phyloP scores from a whole-genome alignment of 768 basidiomycete genomes.

The Clitopilus hobsonii region DNA sequence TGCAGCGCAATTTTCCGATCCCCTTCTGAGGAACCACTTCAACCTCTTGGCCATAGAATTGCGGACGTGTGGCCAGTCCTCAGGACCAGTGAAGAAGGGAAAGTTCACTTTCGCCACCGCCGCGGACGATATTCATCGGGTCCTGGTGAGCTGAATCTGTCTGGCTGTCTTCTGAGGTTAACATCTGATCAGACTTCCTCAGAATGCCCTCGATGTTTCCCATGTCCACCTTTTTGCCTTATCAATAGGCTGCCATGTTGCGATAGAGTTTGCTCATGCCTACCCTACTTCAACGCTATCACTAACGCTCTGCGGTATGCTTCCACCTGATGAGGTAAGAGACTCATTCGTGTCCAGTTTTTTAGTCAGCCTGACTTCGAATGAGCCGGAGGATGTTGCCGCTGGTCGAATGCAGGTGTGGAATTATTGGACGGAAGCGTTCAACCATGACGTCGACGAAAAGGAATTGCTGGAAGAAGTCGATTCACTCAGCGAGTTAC shows the following conservation, averaged over 20 bases:
- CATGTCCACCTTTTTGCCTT: conserved; percentile 22
- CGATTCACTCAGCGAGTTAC: conserved; percentile 4
- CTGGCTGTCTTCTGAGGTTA: too few species aligned
- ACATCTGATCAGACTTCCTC: neutral
- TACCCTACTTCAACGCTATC: conserved; percentile 18
- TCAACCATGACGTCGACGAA: conserved; percentile 13
- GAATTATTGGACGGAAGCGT: conserved; percentile 13
- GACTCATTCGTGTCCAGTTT: neutral
- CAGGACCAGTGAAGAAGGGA: conserved; percentile 13
- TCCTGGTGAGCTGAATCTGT: conserved; percentile 18
- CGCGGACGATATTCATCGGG: conserved; percentile 21
- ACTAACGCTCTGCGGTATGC: conserved; percentile 20
- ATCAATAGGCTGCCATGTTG: conserved; percentile 20
- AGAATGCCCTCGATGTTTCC: conserved; percentile 22
- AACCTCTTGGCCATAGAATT: conserved; percentile 25
- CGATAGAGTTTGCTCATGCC: conserved; percentile 16
- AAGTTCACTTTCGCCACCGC: conserved; percentile 17
- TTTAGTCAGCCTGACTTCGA: neutral
- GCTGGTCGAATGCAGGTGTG: conserved; percentile 15
- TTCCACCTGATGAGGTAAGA: conserved; percentile 21
- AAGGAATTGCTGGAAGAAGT: conserved; percentile 5
- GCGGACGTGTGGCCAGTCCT: conserved; percentile 18
- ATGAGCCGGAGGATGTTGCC: conserved; percentile 15
- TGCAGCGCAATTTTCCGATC: conserved; percentile 21
- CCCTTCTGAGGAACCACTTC: conserved; percentile 17